Evolutionary conservation across 345 rosid genomes (phyloP).

Genomic region (Salix udensis): DNA sequence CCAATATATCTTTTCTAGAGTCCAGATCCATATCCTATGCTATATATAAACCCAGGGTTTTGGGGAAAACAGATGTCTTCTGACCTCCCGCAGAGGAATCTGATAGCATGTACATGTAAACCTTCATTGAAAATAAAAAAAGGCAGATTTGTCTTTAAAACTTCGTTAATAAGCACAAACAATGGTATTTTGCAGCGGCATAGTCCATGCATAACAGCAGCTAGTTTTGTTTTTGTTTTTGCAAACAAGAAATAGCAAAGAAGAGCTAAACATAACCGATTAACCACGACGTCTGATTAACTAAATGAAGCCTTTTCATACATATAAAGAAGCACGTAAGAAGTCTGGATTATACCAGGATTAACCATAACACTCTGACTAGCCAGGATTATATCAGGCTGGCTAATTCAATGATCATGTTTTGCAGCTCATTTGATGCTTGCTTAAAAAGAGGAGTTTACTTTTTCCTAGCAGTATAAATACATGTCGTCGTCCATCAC

Average conservation of each 20-base stretch:
- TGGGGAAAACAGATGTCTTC: no score
- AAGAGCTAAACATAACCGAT: neutral
- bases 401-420: neutral
- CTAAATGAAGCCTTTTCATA: neutral
- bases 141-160: no score
- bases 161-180: no score
- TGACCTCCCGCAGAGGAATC: no score
- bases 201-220: no score
- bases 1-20: no score
- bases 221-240: no score
- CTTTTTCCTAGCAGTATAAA: neutral
- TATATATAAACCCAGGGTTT: no score
- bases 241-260: neutral
- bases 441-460: neutral
- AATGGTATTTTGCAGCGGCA: no score
- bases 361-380: neutral
- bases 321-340: neutral
- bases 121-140: no score
- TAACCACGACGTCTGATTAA: neutral
- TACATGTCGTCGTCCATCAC: conserved; percentile 1
- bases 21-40: no score
- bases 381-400: neutral
- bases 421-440: neutral
- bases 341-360: neutral
- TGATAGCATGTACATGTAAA: no score